Base-by-base conservation (phyloP, 2,329 filamentous ascomycete species). In the Aspergillus jensenii region DNA sequence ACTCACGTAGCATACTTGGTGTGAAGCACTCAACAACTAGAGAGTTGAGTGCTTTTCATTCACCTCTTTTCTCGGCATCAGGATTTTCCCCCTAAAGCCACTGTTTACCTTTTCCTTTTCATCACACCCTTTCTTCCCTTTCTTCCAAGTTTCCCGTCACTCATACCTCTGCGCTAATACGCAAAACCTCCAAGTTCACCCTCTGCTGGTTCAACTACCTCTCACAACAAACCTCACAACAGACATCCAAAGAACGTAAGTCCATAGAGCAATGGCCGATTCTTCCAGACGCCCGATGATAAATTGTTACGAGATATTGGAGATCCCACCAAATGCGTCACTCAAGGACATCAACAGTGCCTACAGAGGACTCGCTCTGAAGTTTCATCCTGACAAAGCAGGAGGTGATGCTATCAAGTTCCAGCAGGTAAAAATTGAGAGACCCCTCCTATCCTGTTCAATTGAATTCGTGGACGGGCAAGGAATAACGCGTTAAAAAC, bases 321-420 rank as follows among this genome's bases (percentile, higher is more conserved):
- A 66, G 2, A 62, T 74, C n/a, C 9, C 59, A 3, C 55, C 37
- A 8, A 23, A 69, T 41, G 67, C 71, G n/a, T 62, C 62, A 2
- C 31, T 65, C 39, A 66, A 69, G 35, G 71, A 73, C 6, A 74
- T 75, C 56, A 72, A 71, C 50, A 61, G 60, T 27, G 67, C 71
- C 3, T 76, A 73, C 61, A 74, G 70, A 39, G 65, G 55, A 40
- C 67, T 75, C n/a, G 71, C 71, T 7, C 58, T 76, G 25, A 70
- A 69, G 46, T 58, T 67, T 50, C 71, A 75, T 46, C 72, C 72
- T 2, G 73, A 75, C 61, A 74, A 75, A 56, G 55, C 61, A 40
- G 64, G 62, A 19, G 52, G 55, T 4, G 55, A 58, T 37, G 55
- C 62, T 15, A 55, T 37, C 9, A 49, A 61, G 19, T 73, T 31